A percentile compares a stretch with the other conserved stretches of the same genome.
These are phyloP conservation scores for Pythium sp. DNA, from an alignment of 352 stramenopile species.

Conservation along the genomic window DNA sequence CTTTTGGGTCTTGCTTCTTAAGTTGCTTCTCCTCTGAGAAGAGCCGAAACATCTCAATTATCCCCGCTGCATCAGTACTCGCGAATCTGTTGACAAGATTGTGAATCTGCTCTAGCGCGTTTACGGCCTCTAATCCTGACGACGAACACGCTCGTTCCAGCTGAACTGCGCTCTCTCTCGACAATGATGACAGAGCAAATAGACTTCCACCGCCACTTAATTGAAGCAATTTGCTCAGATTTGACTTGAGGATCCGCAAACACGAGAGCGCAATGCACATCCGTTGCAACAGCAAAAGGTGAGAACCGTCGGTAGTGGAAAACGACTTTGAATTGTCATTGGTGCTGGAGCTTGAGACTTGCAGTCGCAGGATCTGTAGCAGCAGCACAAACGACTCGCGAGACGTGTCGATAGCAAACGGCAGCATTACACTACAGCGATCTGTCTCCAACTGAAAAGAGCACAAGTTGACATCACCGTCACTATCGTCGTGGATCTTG, in stretches of 20 bases:
- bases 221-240: conserved; percentile 29
- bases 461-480: neutral
- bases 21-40: neutral
- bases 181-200: neutral
- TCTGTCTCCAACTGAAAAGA: neutral
- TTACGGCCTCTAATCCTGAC: neutral
- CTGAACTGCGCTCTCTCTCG: neutral
- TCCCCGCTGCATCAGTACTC: neutral
- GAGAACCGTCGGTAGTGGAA: neutral
- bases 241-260: conserved; percentile 43
- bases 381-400: conserved; percentile 24
- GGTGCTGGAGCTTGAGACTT: neutral
- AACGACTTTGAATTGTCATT: neutral
- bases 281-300: neutral
- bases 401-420: conserved; percentile 43
- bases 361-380: conserved; percentile 26
- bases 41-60: conserved; percentile 5
- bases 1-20: neutral
- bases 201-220: neutral
- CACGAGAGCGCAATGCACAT: conserved; percentile 35
- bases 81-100: conserved; percentile 5
- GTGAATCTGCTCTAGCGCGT: conserved; percentile 10
- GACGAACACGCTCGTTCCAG: neutral
- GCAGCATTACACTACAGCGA: conserved; percentile 19
- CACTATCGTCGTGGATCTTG: neutral